Evolutionary conservation across 1,284 basidiomycete genomes (phyloP).

Genomic region (Trametes sp.): DNA sequence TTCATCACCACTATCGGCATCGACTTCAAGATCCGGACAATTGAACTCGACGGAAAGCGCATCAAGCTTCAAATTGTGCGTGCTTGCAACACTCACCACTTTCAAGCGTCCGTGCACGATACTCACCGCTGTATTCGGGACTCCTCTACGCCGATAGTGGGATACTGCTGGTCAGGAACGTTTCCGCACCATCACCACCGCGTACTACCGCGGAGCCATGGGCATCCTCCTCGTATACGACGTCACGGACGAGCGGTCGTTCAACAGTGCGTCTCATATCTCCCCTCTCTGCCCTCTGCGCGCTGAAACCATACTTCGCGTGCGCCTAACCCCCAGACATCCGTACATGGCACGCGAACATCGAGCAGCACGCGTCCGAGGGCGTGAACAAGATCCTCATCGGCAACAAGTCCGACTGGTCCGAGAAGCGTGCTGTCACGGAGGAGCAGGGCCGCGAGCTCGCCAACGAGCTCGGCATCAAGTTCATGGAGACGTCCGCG

Average conservation of each 20-base stretch:
- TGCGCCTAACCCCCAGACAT: slow-evolving; percentile 90
- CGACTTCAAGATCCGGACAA: slow-evolving; percentile 97
- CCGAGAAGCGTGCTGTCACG: slow-evolving; percentile 93
- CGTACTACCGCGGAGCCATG: slow-evolving; percentile 99
- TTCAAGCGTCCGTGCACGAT: background rate
- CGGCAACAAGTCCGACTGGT: slow-evolving; percentile 99
- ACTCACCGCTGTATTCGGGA: background rate
- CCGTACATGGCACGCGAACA: slow-evolving; percentile 98
- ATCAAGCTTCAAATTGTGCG: slow-evolving; percentile 96
- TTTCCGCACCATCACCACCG: slow-evolving; percentile 98
- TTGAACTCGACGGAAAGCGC: slow-evolving; percentile 94
- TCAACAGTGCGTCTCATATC: slow-evolving; percentile 85
- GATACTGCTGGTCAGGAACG: slow-evolving; percentile 99
- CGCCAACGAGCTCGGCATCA: slow-evolving; percentile 89
- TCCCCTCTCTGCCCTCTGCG: background rate
- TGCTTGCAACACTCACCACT: slow-evolving; percentile 24
- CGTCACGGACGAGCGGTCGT: slow-evolving; percentile 97
- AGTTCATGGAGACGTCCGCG: slow-evolving; percentile 98
- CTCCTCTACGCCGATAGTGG: slow-evolving; percentile 66
- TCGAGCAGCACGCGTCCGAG: slow-evolving; percentile 98
- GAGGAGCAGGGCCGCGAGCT: slow-evolving; percentile 86
- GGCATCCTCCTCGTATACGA: slow-evolving; percentile 99
- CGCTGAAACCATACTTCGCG: too few species aligned
- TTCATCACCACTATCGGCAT: slow-evolving; percentile 99
- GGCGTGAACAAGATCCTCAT: slow-evolving; percentile 99